These are phyloP conservation scores for Huntiella savannae DNA, from an alignment of 2,329 filamentous ascomycete genomes.

Conservation along the genomic window DNA sequence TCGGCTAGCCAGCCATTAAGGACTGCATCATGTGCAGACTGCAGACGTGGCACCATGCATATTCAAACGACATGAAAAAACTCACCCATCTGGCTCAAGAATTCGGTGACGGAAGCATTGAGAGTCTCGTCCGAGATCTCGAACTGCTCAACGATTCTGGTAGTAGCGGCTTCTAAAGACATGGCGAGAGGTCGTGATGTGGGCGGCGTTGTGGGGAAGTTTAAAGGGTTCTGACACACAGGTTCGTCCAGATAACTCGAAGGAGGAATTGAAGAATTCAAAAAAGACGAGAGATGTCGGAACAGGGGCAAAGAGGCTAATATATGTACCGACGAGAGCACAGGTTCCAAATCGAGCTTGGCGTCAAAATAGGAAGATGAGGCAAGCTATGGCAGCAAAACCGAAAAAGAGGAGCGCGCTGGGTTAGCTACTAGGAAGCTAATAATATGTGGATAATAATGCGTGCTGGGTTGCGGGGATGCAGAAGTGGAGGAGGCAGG, in stretches of 20 bases:
- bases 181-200: conserved; percentile 38
- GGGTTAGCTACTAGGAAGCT: conserved; percentile 1
- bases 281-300: conserved; percentile 5
- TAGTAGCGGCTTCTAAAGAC: conserved; percentile 50
- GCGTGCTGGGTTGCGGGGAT: conserved; percentile 17
- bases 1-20: background rate
- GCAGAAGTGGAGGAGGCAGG: background rate
- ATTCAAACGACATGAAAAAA: conserved; percentile 7
- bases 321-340: conserved; percentile 24
- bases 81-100: conserved; percentile 63
- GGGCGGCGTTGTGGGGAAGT: conserved; percentile 33
- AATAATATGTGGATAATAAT: conserved; percentile 21
- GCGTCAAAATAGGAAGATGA: conserved; percentile 12
- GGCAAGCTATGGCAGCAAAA: conserved; percentile 15
- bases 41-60: background rate
- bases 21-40: background rate
- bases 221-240: conserved; percentile 29
- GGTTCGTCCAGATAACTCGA: conserved; percentile 21
- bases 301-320: conserved; percentile 12
- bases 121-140: conserved; percentile 64
- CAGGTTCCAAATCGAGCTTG: conserved; percentile 17
- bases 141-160: conserved; percentile 67
- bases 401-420: conserved; percentile 5
- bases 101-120: conserved; percentile 66
- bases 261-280: conserved; percentile 14